Conservation (phyloP, 352 stramenopile species). For the Globisporangium cystogenes region DNA sequence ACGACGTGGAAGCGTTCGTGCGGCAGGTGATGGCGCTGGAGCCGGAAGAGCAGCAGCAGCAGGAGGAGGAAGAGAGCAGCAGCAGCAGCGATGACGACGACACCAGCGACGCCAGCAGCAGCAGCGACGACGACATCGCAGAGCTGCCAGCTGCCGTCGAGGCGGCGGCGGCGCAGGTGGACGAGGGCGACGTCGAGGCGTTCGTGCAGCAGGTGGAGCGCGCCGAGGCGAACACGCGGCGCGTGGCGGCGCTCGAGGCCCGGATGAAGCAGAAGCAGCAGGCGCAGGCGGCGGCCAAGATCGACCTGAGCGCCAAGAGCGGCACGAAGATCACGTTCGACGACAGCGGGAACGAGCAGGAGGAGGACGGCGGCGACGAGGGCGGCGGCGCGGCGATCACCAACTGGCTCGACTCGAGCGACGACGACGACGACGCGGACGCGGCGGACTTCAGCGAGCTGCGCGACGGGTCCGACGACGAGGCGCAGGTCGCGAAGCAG, state of each 20-base stretch:
- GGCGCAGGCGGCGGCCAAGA: conserved; percentile 26
- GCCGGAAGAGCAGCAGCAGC: conserved; percentile 3
- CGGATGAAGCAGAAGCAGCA: conserved; percentile 23
- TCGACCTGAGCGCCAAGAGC: conserved; percentile 11
- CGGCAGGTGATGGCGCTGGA: conserved; percentile 21
- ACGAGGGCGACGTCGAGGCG: conserved; percentile 8
- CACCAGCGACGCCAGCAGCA: background rate
- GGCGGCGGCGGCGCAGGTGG: background rate
- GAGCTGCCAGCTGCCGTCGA: background rate
- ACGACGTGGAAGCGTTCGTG: conserved; percentile 37
- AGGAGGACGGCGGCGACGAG: conserved; percentile 9
- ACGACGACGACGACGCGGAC: conserved; percentile 15
- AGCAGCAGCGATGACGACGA: background rate
- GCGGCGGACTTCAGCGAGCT: conserved; percentile 8
- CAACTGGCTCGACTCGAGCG: conserved; percentile 13
- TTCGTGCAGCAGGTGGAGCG: conserved; percentile 10
- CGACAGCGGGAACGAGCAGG: conserved; percentile 52
- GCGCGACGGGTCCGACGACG: conserved; percentile 45
- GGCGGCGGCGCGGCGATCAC: background rate
- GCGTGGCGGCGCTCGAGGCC: conserved; percentile 51
- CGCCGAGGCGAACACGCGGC: conserved; percentile 32
- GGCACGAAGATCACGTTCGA: conserved; percentile 80
- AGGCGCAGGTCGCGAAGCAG: conserved; percentile 23
- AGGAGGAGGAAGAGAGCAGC: background rate
- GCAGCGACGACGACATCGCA: background rate